phyloP scores from a whole-genome alignment of 2,329 filamentous ascomycete species.

The Penicillium sp. region DNA sequence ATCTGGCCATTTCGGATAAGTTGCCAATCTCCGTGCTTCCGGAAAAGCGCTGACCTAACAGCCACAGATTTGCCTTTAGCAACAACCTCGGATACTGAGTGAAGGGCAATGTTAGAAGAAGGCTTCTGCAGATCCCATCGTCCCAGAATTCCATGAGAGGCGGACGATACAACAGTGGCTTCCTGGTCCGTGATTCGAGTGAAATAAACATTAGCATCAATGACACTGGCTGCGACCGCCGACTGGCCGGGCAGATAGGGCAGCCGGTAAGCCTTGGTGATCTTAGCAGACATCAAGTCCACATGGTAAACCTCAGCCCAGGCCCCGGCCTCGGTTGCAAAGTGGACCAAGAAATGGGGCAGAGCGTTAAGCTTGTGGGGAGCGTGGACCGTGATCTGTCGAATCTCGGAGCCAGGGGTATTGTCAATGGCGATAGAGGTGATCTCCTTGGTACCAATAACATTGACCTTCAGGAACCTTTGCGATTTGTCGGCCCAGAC shows the following conservation, averaged over 20 bases:
- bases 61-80: conserved; percentile 71
- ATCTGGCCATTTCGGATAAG: conserved; percentile 78
- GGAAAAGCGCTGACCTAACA: conserved; percentile 70
- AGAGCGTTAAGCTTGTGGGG: conserved; percentile 69
- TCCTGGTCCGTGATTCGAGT: conserved; percentile 76
- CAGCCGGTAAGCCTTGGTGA: conserved; percentile 77
- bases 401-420: conserved; percentile 47
- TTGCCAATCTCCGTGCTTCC: conserved; percentile 71
- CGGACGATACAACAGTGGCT: conserved; percentile 70
- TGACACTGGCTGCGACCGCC: conserved; percentile 74
- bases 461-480: conserved; percentile 48
- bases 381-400: conserved; percentile 66
- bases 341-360: conserved; percentile 84
- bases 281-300: conserved; percentile 65
- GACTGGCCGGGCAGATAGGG: conserved; percentile 69
- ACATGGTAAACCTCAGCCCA: conserved; percentile 86
- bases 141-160: conserved; percentile 72
- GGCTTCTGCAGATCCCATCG: conserved; percentile 64
- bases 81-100: conserved; percentile 79
- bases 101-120: conserved; percentile 53
- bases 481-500: conserved; percentile 46
- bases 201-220: conserved; percentile 83
- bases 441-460: conserved; percentile 46
- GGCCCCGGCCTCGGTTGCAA: conserved; percentile 66
- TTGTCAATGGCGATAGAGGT: conserved; percentile 42